Base-by-base conservation (phyloP, 2,329 filamentous ascomycete genomes). In the Ascochyta fabae region DNA sequence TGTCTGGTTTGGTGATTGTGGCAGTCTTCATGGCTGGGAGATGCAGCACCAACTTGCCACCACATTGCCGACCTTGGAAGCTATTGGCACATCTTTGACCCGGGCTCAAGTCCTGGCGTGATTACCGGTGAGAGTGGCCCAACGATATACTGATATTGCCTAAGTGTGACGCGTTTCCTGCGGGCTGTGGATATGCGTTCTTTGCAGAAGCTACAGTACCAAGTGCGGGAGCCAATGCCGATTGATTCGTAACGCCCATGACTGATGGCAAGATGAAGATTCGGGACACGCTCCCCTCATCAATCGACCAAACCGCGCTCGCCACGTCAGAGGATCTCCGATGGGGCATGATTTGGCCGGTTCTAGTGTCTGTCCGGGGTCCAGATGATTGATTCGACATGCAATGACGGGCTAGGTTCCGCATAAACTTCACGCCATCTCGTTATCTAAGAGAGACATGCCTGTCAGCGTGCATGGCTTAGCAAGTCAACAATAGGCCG, bases 271-370 rank as follows among this genome's bases (percentile, higher is more conserved):
- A 75, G 65, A 72, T 70, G 72, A 69, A 73, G 67, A 67, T 65
- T 71, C 72, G 69, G 68, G 69, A 69, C 68, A 70, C 70, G 64
- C 68, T 56, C 66, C 71, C 68, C 67, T 69, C 68, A 69, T 58
- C 59, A 61, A 71, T 77, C 72, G 75, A 77, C 77, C 75, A 78
- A 71, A 76, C 75, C 76, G 69, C 68, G 73, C 60, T 73, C 75
- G 79, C 79, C 79, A 81, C 79, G 79, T 81, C 78, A 80, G 79
- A 79, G 75, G 79, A 77, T 80, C 78, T 79, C 77, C 79, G 77
- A 79, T 74, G 73, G 76, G 72, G 74, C 71, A 75, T 72, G 73
- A 73, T 78, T 73, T 76, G 77, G 77, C 75, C 74, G 70, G 73
- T 75, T 73, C 77, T 80, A 80, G 78, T 75, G 76, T 77, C 62